Conservation (phyloP, 352 stramenopile genomes). For the Phytophthora tentaculata region DNA sequence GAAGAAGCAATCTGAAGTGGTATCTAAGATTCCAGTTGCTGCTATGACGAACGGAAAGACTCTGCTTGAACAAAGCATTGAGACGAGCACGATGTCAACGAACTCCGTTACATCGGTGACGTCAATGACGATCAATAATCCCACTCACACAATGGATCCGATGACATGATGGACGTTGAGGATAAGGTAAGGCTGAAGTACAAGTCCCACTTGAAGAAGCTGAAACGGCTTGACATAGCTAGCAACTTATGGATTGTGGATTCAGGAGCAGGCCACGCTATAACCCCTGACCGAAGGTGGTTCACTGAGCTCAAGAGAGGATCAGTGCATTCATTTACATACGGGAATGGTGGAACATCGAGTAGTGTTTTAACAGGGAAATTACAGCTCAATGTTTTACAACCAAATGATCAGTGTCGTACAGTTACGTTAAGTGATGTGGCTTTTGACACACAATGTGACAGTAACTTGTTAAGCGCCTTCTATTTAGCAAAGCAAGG, state of each 20-base stretch:
- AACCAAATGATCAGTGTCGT: not conserved
- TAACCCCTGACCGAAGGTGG: not conserved
- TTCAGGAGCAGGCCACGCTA: not conserved
- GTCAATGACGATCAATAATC: not conserved
- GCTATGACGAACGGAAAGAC: not conserved
- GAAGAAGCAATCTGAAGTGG: too few species aligned
- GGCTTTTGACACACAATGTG: conserved; percentile 1
- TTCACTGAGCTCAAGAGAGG: not conserved
- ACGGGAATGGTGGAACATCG: not conserved
- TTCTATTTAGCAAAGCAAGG: conserved; percentile 3
- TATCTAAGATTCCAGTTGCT: not conserved
- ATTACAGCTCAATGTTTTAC: not conserved
- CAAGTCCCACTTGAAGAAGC: not conserved
- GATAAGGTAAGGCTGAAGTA: not conserved
- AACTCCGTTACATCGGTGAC: not conserved
- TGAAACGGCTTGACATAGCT: not conserved
- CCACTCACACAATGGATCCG: not conserved
- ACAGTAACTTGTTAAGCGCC: conserved; percentile 7
- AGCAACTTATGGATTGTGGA: not conserved
- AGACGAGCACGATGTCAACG: not conserved
- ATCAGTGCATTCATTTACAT: not conserved
- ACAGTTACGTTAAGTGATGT: not conserved
- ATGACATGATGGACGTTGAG: not conserved
- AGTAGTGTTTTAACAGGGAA: not conserved
- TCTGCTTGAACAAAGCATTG: not conserved